phyloP scores from a whole-genome alignment of 208 protist genomes.

The Acanthamoeba sp. region DNA sequence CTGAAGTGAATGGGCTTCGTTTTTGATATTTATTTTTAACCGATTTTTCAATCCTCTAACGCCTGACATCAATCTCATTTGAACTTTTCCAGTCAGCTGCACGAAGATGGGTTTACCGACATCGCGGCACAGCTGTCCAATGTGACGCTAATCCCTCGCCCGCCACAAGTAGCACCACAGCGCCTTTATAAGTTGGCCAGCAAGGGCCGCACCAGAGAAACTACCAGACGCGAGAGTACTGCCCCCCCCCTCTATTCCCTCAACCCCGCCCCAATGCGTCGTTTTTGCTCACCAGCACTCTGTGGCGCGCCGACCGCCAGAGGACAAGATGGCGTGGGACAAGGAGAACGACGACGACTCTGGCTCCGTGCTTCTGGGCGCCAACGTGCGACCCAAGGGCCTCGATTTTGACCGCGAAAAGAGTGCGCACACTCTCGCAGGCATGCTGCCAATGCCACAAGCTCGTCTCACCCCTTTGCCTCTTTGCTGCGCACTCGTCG shows the following conservation, averaged over 20 bases:
- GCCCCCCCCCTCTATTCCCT: no score
- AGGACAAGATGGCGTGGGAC: background rate
- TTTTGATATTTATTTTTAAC: background rate
- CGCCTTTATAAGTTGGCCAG: background rate
- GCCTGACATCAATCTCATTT: no score
- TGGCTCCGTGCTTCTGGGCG: background rate
- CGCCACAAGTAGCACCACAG: background rate
- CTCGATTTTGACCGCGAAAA: background rate
- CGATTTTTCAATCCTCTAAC: background rate
- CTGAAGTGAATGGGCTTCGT: background rate
- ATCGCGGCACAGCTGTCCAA: background rate
- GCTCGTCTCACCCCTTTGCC: no score
- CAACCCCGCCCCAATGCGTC: background rate
- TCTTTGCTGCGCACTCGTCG: background rate
- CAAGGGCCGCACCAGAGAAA: background rate
- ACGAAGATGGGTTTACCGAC: constrained; percentile 44
- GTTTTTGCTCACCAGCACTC: background rate
- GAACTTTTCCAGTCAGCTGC: constrained; percentile 58
- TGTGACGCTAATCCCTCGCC: constrained; percentile 1
- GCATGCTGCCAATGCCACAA: no score
- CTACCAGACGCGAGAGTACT: background rate
- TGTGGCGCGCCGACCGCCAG: background rate
- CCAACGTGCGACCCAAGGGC: background rate
- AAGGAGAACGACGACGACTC: background rate
- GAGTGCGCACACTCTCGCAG: background rate